Base-by-base conservation (phyloP, 257 asterid genomes). In the Solanum phureja region DNA sequence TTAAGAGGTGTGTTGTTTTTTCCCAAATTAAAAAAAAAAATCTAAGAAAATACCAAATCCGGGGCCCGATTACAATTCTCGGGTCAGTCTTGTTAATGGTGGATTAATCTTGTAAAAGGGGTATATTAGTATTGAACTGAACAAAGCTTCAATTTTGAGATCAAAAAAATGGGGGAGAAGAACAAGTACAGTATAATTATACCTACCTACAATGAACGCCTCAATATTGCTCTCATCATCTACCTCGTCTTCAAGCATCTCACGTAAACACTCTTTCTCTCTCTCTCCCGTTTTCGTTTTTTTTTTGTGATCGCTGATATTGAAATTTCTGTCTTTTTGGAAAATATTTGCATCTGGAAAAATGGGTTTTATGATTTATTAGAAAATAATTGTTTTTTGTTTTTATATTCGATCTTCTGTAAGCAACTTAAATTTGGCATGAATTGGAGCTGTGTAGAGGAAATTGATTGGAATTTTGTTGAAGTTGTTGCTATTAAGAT, bases 171-270 rank as follows among this genome's bases (percentile, higher is more conserved):
- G 85, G 85, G 87, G 88, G 90, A 82, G 91, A 93, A 91, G 94
- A 92, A 92, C 91, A 94, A 93, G 91, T 97, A 95, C 89, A 97
- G 99, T 89, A 94, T 97, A 91, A 96, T 97, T 44, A 89, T 97
- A 42, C 99, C 99, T 3, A 97, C 99, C 72, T 97, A 95, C 94
- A 97, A 97, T 58, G 99, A 97, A 90, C 97, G 99, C 87, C 99
- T 96, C 93, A 97, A 97, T 91, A 94, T 97, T 83, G 98, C 99
- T 86, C 96, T 96, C 86, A 88, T 95, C 86, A 88, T 94, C 90
- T 97, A 93, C 92, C 99, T 97, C 87, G 88, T 96, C 83, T 95
- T 96, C 94, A 97, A 97, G 93, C 99, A 97, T 91, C 95, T 97
- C 69, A 56, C 92, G 95, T 91, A 71, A 76, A 69, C 86, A 88